Percentiles rank a stretch among this genome's conserved stretches.
These are phyloP conservation scores for Aschersonia sp. DNA, from an alignment of 2,329 filamentous ascomycete genomes.

Conservation along the genomic window DNA sequence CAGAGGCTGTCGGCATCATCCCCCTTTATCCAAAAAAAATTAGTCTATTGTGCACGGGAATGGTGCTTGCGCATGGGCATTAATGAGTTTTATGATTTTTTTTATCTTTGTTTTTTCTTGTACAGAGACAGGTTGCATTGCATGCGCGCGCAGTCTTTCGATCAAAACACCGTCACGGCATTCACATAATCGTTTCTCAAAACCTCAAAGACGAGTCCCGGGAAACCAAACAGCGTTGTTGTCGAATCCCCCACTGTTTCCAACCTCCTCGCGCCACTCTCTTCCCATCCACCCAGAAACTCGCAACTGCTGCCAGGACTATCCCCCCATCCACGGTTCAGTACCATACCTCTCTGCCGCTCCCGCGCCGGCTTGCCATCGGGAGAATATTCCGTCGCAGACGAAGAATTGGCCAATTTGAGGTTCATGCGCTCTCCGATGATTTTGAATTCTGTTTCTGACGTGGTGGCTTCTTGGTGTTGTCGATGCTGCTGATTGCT, in stretches of 20 bases:
- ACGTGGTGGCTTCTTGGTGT: conserved; percentile 36
- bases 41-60: no score
- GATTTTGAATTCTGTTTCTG: conserved; percentile 64
- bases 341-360: conserved; percentile 61
- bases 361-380: conserved; percentile 16
- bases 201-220: conserved; percentile 89
- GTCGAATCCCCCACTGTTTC: conserved; percentile 43
- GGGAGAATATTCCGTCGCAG: not conserved
- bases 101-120: no score
- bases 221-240: conserved; percentile 85
- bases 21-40: no score
- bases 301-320: conserved; percentile 84
- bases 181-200: conserved; percentile 84
- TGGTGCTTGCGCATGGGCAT: no score
- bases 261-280: conserved; percentile 42
- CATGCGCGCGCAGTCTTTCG: no score
- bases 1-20: no score
- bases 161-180: conserved; percentile 74
- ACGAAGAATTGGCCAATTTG: conserved; percentile 47
- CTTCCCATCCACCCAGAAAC: conserved; percentile 74
- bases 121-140: no score
- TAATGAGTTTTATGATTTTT: no score
- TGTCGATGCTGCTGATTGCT: conserved; percentile 7
- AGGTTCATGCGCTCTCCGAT: conserved; percentile 55
- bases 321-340: conserved; percentile 83